Base-by-base conservation (phyloP, 495 filamentous ascomycete species). In the Penicillium maclennaniae region DNA sequence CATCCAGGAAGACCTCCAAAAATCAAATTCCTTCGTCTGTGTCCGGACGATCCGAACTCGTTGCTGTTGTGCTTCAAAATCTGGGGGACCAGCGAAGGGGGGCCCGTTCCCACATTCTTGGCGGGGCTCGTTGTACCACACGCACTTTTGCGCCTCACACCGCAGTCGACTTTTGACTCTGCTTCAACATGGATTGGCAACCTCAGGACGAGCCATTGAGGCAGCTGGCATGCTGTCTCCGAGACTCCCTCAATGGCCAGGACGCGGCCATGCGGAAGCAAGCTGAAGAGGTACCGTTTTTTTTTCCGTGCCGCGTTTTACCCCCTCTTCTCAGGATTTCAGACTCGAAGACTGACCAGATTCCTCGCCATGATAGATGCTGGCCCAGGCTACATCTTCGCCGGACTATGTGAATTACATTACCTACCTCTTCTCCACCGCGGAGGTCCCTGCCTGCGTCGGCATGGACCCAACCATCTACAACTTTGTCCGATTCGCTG, bases 321-420 rank as follows among this genome's bases (percentile, higher is more conserved):
- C 34, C 37, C 44, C 43, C 49, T 45, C 48, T 38, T 23, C 39
- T 9, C 4, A 17, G 21, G 26, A 48, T 34, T 12, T 34, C 4
- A 12, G 15, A 34, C 4, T 34, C 15, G 9, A 34, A 14, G 9
- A 41, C 55, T 59, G 40, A 62, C 37, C 1, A 26, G 15, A 17
- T 31, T 1, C 38, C 14, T 27, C 45, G 6, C 1, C 12, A 7
- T 26, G 53, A 48, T 65, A 98, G 93, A 95, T 97, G 91, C 88
- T 99, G 60, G 79, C 83, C 48, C 88, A 95, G 77, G 93, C 95
- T 34, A 92, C 91, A 67, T 74, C 82, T 14, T 95, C 86, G 15
- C 92, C 92, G 8, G 92, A 97, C 68, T 90, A 97, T 77, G 89
- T 92, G 72, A 97, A 97, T 70, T 99, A 99, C 67, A 82, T 99